Evolutionary conservation across 2,329 filamentous ascomycete species (phyloP).

Genomic region (Cordyceps pruinosa): DNA sequence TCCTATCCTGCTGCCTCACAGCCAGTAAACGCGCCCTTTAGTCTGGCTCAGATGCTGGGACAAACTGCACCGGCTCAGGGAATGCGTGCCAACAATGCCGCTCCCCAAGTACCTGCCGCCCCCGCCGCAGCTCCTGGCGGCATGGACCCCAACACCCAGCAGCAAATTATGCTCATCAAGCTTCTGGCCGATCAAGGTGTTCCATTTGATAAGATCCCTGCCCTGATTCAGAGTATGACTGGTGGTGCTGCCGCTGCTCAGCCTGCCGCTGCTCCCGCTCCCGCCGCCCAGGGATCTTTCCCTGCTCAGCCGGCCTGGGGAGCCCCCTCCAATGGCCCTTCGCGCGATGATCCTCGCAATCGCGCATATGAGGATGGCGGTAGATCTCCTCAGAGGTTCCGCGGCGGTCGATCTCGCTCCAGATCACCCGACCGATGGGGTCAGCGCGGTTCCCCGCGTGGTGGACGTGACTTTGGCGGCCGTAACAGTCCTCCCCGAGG

Average conservation of each 20-base stretch:
- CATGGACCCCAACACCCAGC: constrained; percentile 52
- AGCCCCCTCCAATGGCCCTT: constrained; percentile 18
- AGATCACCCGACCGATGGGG: constrained; percentile 74
- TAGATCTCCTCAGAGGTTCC: constrained; percentile 56
- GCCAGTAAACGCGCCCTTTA: constrained; percentile 51
- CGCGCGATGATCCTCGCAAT: constrained; percentile 46
- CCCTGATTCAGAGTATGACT: constrained; percentile 48
- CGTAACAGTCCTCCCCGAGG: constrained; percentile 59
- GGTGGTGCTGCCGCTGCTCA: constrained; percentile 29
- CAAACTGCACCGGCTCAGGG: constrained; percentile 28
- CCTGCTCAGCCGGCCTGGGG: constrained; percentile 27
- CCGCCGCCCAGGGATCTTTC: constrained; percentile 38
- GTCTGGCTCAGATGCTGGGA: constrained; percentile 28
- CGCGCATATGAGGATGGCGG: constrained; percentile 48
- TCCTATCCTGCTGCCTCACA: constrained; percentile 41
- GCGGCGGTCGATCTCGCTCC: constrained; percentile 61
- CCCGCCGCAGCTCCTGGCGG: constrained; percentile 25
- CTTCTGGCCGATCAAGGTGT: constrained; percentile 68
- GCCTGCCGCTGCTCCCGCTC: constrained; percentile 25
- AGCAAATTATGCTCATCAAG: constrained; percentile 69
- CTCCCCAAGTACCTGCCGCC: constrained; percentile 29
- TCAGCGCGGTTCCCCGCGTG: constrained; percentile 56
- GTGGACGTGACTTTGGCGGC: constrained; percentile 55
- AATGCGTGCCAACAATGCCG: constrained; percentile 20
- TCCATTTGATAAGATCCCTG: constrained; percentile 67